These are phyloP conservation scores for Coleophoma cylindrospora DNA, from an alignment of 2,329 filamentous ascomycete genomes.

Conservation along the genomic window DNA sequence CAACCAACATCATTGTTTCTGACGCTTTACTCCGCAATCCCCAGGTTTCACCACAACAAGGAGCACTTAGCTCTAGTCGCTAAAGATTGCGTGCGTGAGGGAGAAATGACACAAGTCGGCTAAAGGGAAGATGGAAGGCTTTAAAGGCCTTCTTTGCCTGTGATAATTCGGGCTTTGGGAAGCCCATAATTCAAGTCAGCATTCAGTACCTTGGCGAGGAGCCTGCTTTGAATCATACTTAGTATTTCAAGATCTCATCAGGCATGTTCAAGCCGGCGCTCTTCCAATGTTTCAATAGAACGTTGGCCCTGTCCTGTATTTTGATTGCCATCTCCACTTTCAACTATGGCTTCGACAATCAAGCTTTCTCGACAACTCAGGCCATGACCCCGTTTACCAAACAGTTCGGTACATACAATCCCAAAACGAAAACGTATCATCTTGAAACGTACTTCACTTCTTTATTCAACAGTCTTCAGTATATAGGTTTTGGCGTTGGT, in stretches of 20 bases:
- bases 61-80: too few relatives aligned
- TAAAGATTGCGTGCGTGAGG: too few relatives aligned
- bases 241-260: background rate
- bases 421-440: constrained; percentile 15
- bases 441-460: constrained; percentile 29
- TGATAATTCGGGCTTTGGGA: too few relatives aligned
- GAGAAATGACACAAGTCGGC: too few relatives aligned
- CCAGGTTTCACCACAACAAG: too few relatives aligned
- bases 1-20: too few relatives aligned
- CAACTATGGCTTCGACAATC: constrained; percentile 36
- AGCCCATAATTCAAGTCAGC: too few relatives aligned
- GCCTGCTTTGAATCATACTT: too few relatives aligned
- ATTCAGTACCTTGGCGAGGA: too few relatives aligned
- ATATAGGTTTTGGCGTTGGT: constrained; percentile 27
- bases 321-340: constrained; percentile 31
- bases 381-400: constrained; percentile 30
- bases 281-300: constrained; percentile 1
- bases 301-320: background rate
- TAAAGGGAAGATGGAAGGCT: too few relatives aligned
- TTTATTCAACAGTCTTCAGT: constrained; percentile 31
- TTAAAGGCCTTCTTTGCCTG: too few relatives aligned
- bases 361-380: constrained; percentile 31
- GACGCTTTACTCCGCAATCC: too few relatives aligned
- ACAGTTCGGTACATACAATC: constrained; percentile 28
- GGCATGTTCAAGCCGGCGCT: background rate